Conservation (phyloP, 768 basidiomycete genomes). For the Krasilnikovozyma curviuscula region DNA sequence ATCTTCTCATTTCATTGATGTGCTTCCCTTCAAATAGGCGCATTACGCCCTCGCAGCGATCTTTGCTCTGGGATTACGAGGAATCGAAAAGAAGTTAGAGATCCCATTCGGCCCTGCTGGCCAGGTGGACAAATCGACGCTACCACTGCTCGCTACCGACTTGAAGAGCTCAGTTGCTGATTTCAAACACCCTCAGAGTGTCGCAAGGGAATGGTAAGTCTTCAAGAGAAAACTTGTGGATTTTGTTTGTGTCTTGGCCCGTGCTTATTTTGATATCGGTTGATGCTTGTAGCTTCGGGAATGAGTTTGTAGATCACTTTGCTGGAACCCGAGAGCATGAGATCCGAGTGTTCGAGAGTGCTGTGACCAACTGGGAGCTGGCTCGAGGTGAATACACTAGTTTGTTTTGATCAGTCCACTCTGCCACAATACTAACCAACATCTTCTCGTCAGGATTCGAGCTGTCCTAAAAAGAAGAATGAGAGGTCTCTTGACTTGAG, state of each 20-base stretch:
- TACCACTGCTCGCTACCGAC: slow-evolving; percentile 57
- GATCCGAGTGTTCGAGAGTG: slow-evolving; percentile 63
- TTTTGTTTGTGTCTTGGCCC: too few relatives aligned
- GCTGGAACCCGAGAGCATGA: slow-evolving; percentile 90
- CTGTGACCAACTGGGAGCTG: slow-evolving; percentile 88
- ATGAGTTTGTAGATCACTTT: slow-evolving; percentile 83
- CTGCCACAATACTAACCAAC: too few relatives aligned
- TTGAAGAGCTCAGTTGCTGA: slow-evolving; percentile 57
- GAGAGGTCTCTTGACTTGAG: too few relatives aligned
- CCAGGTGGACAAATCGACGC: slow-evolving; percentile 29
- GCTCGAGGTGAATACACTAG: too few relatives aligned
- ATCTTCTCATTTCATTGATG: not conserved
- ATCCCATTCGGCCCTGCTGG: slow-evolving; percentile 52
- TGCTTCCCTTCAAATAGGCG: slow-evolving; percentile 35
- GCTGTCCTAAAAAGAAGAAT: too few relatives aligned
- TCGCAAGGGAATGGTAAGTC: slow-evolving; percentile 75
- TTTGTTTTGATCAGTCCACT: too few relatives aligned
- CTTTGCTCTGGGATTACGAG: slow-evolving; percentile 67
- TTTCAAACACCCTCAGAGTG: slow-evolving; percentile 58
- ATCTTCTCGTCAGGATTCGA: too few relatives aligned
- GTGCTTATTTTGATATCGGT: too few relatives aligned
- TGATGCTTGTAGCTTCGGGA: too few relatives aligned
- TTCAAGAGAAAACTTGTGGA: too few relatives aligned
- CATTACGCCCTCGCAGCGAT: slow-evolving; percentile 76
- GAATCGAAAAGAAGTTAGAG: slow-evolving; percentile 55